Conservation (phyloP, 1,284 basidiomycete genomes). For the Ustilago vetiveriae region DNA sequence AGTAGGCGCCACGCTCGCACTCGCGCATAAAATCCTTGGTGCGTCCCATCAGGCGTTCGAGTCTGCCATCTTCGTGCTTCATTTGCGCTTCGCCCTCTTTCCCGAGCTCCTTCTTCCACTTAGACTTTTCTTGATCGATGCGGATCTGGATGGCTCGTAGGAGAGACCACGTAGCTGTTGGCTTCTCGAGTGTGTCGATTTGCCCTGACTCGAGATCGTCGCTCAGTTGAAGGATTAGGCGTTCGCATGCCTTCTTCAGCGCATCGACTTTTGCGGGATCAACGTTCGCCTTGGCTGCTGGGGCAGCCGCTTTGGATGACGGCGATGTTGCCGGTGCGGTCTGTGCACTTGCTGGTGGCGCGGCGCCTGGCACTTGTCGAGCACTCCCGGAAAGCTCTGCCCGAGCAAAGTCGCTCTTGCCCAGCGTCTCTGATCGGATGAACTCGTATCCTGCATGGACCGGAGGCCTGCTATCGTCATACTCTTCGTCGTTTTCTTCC, state of each 20-base stretch:
- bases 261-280: conserved; percentile 23
- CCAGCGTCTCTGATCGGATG: conserved; percentile 29
- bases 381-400: conserved; percentile 5
- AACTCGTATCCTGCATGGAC: conserved; percentile 50
- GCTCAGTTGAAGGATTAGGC: conserved; percentile 21
- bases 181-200: conserved; percentile 58
- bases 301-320: neutral
- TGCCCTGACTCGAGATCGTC: conserved; percentile 41
- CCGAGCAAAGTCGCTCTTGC: conserved; percentile 34
- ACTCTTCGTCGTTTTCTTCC: conserved; percentile 32
- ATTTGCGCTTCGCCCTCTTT: conserved; percentile 23
- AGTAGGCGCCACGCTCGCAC: conserved; percentile 54
- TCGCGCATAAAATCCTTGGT: conserved; percentile 56
- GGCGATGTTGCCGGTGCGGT: neutral
- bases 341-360: conserved; percentile 5
- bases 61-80: conserved; percentile 34
- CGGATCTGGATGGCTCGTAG: conserved; percentile 53
- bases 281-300: conserved; percentile 1
- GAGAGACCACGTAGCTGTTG: conserved; percentile 53
- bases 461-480: conserved; percentile 58
- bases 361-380: conserved; percentile 22
- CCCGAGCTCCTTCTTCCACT: conserved; percentile 52
- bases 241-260: conserved; percentile 22
- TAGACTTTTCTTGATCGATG: conserved; percentile 55
- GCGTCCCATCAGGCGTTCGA: conserved; percentile 38